phyloP scores from a whole-genome alignment of 805 yeast species.

The Hanseniaspora thailandica region DNA sequence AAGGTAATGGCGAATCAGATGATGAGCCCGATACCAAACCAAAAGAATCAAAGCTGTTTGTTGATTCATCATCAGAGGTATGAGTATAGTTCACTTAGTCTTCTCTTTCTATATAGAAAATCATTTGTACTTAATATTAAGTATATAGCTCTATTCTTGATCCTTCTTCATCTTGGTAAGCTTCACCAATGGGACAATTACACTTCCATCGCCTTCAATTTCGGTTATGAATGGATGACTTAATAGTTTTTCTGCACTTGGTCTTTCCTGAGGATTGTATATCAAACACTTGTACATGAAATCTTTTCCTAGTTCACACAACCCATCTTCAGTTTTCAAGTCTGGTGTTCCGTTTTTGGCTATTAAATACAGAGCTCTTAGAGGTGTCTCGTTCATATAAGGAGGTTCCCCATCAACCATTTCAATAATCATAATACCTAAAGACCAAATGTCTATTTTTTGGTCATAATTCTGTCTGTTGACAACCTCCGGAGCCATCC shows the following conservation, averaged over 20 bases:
- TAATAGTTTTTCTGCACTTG: conserved; percentile 62
- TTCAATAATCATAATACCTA: conserved; percentile 96
- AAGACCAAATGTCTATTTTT: conserved; percentile 93
- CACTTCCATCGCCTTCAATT: conserved; percentile 44
- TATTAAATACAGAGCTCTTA: conserved; percentile 83
- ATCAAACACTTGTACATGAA: conserved; percentile 71
- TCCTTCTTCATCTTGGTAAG: conserved; percentile 57
- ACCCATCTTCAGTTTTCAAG: conserved; percentile 73
- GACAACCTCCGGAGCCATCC: conserved; percentile 99
- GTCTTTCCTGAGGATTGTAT: conserved; percentile 73
- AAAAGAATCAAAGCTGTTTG: not conserved
- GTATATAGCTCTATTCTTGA: conserved; percentile 25
- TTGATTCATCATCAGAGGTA: not conserved
- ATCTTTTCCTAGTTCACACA: conserved; percentile 51
- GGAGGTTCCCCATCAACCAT: conserved; percentile 99
- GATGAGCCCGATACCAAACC: not conserved
- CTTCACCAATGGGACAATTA: conserved; percentile 63
- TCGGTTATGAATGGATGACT: conserved; percentile 51
- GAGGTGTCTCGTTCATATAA: conserved; percentile 87
- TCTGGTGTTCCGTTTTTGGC: conserved; percentile 96
- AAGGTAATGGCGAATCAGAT: conserved; percentile 1
- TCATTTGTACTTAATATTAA: too few species aligned
- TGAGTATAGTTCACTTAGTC: too few species aligned
- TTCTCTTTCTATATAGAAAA: not conserved
- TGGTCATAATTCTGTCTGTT: conserved; percentile 91